A percentile compares a stretch with the other conserved stretches of the same genome.
These are phyloP conservation scores for Tuber umbilicatum DNA, from an alignment of 495 filamentous ascomycete genomes.

Conservation along the genomic window DNA sequence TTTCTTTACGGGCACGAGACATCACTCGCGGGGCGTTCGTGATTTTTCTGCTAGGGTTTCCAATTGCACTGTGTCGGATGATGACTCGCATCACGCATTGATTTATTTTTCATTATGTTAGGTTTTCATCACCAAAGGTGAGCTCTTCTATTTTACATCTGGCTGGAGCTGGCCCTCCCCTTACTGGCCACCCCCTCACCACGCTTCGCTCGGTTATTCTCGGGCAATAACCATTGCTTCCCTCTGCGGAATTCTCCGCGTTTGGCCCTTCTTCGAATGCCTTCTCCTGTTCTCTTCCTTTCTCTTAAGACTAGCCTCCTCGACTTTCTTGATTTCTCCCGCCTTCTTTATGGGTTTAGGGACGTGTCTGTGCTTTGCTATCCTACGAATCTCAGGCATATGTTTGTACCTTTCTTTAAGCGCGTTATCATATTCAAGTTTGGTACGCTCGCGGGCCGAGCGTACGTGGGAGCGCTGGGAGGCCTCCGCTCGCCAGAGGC, in stretches of 20 bases:
- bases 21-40: background rate
- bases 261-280: conserved; percentile 72
- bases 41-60: background rate
- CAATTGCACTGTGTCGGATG: no score
- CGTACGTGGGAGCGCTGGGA: conserved; percentile 79
- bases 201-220: conserved; percentile 48
- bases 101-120: background rate
- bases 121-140: background rate
- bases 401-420: conserved; percentile 79
- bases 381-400: conserved; percentile 92
- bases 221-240: conserved; percentile 83
- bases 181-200: background rate
- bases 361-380: conserved; percentile 81
- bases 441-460: conserved; percentile 69
- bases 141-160: background rate
- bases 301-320: conserved; percentile 77
- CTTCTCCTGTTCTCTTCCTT: conserved; percentile 90
- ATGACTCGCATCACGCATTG: background rate
- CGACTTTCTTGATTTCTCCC: conserved; percentile 88
- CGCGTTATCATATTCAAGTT: conserved; percentile 86
- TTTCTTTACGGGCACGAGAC: background rate
- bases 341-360: conserved; percentile 97
- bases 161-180: background rate
- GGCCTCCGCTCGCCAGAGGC: conserved; percentile 87
- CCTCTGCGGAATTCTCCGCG: conserved; percentile 69